Evolutionary conservation across 331 rosid genomes (phyloP).

Genomic region (Cucumis variabilis): DNA sequence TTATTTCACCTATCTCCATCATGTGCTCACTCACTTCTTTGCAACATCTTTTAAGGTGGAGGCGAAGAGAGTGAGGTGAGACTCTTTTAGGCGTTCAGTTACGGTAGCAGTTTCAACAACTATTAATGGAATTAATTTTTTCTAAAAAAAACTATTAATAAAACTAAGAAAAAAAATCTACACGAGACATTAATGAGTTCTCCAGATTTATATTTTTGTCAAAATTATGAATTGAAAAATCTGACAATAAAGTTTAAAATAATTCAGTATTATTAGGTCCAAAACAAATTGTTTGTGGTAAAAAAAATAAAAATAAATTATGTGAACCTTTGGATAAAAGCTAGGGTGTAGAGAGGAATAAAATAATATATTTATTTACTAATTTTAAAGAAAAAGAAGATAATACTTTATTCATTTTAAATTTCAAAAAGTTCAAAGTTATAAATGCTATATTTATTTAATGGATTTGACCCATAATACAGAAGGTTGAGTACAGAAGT

Average conservation of each 20-base stretch:
- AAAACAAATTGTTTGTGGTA: background rate
- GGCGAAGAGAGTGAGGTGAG: too few relatives aligned
- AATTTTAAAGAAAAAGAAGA: background rate
- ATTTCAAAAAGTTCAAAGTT: background rate
- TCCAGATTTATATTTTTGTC: background rate
- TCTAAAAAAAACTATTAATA: too few relatives aligned
- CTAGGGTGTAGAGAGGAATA: background rate
- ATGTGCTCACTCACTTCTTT: too few relatives aligned
- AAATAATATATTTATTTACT: background rate
- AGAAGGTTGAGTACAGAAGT: background rate
- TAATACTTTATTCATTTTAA: background rate
- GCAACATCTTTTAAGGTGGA: too few relatives aligned
- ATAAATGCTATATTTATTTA: background rate
- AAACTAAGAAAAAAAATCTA: too few relatives aligned
- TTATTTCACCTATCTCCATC: too few relatives aligned
- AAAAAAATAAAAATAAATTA: too few relatives aligned
- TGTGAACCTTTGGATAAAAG: too few relatives aligned
- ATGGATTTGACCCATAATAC: background rate
- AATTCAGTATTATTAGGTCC: background rate
- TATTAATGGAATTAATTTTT: too few relatives aligned
- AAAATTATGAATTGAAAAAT: background rate
- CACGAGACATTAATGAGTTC: background rate
- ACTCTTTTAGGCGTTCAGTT: too few relatives aligned
- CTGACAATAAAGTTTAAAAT: background rate
- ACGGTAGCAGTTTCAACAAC: too few relatives aligned